Percentiles rank a stretch among this genome's conserved stretches.
Conservation (phyloP, 139 green algal genomes). For the Volvox reticuliferus region DNA sequence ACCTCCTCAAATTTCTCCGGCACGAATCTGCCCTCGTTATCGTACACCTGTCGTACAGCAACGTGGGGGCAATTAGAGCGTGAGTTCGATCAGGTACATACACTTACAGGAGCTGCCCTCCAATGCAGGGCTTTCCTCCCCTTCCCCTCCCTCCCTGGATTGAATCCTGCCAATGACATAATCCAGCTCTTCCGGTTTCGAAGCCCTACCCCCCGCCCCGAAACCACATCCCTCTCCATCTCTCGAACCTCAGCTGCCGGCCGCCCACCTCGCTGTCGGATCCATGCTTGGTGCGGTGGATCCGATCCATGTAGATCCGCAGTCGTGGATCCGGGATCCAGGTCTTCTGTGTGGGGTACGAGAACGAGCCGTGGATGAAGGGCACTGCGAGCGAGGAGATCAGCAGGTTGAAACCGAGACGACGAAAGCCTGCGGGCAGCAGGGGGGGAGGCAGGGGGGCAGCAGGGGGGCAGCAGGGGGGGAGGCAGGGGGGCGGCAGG, state of each 20-base stretch:
- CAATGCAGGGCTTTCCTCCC: too few relatives aligned
- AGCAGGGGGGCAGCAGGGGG: not conserved
- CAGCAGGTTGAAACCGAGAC: constrained; percentile 71
- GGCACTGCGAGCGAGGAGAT: constrained; percentile 66
- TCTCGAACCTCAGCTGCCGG: not conserved
- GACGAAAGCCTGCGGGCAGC: constrained; percentile 74
- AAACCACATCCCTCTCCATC: too few relatives aligned
- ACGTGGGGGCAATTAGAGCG: too few relatives aligned
- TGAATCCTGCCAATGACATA: too few relatives aligned
- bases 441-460: not conserved
- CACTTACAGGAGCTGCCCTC: too few relatives aligned
- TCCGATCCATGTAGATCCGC: constrained; percentile 60
- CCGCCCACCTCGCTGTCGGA: constrained; percentile 60
- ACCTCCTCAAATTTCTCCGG: constrained; percentile 78
- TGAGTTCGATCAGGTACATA: too few relatives aligned
- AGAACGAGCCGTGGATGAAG: constrained; percentile 80
- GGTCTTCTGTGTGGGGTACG: constrained; percentile 55
- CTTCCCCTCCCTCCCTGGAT: too few relatives aligned
- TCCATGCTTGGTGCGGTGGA: constrained; percentile 79
- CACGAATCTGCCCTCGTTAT: constrained; percentile 83
- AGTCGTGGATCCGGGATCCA: constrained; percentile 72
- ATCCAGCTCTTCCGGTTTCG: too few relatives aligned
- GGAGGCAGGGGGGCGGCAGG: not conserved
- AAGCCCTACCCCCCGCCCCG: too few relatives aligned
- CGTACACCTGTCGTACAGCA: constrained; percentile 62